phyloP scores from a whole-genome alignment of 1,139 yeast genomes.

The Yamadazyma diospyri region DNA sequence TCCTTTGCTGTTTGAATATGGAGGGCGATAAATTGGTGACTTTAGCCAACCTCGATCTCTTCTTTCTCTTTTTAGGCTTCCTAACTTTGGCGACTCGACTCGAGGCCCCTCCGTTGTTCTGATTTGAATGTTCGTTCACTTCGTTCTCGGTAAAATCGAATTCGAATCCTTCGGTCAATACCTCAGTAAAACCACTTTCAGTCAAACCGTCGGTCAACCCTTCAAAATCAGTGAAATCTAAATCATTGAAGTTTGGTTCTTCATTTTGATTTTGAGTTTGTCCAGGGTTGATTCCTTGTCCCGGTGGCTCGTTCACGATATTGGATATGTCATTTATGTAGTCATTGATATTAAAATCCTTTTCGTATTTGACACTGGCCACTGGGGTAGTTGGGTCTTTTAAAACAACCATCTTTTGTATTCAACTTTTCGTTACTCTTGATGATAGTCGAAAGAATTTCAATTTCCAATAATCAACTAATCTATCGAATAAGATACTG shows the following conservation, averaged over 20 bases:
- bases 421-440: neutral
- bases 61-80: constrained; percentile 3
- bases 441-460: constrained; percentile 4
- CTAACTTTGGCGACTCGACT: constrained; percentile 1
- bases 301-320: too few species aligned
- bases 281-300: too few species aligned
- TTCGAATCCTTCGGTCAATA: constrained; percentile 2
- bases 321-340: constrained; percentile 16
- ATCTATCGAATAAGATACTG: too few species aligned
- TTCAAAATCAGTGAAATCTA: constrained; percentile 1
- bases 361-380: constrained; percentile 1
- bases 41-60: constrained; percentile 7
- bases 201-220: constrained; percentile 5
- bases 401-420: constrained; percentile 1
- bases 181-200: constrained; percentile 5
- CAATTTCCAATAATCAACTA: constrained; percentile 5
- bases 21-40: constrained; percentile 8
- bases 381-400: constrained; percentile 1
- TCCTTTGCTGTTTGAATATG: constrained; percentile 20
- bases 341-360: constrained; percentile 13
- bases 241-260: constrained; percentile 7
- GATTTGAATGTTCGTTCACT: neutral
- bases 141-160: constrained; percentile 1
- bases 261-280: constrained; percentile 12
- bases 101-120: neutral